Evolutionary conservation across 192 early-diverging fungal genomes (phyloP).

Genomic region (Geranomyces michiganensis): DNA sequence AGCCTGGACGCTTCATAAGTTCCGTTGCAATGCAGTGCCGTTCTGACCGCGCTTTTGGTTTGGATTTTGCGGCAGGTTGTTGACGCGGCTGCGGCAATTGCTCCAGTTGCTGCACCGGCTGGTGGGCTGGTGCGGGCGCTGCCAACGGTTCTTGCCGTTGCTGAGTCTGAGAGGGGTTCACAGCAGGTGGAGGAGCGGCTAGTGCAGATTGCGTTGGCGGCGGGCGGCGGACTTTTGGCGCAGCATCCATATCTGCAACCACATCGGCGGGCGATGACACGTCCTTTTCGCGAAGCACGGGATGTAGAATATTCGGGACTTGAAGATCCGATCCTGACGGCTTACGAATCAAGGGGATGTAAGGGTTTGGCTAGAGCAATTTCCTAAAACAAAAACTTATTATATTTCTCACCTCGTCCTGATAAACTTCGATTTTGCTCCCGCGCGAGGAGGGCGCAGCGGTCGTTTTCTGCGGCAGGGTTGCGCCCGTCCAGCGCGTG

Average conservation of each 20-base stretch:
- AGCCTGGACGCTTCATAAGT: neutral
- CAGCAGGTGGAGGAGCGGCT: neutral
- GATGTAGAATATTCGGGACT: neutral
- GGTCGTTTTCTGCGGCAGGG: conserved; percentile 48
- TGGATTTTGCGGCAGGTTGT: conserved; percentile 4
- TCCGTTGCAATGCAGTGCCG: neutral
- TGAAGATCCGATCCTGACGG: conserved; percentile 23
- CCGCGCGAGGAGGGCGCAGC: neutral
- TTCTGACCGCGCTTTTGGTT: neutral
- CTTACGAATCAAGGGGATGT: too few relatives aligned
- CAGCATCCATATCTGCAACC: neutral
- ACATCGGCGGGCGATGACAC: neutral
- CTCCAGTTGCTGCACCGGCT: neutral
- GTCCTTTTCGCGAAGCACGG: conserved; percentile 20
- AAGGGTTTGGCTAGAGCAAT: neutral
- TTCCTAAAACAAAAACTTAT: neutral
- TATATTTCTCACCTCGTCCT: conserved; percentile 30
- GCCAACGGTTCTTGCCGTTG: neutral
- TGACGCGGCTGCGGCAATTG: neutral
- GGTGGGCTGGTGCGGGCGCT: neutral
- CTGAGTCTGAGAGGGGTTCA: neutral
- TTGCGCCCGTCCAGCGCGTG: conserved; percentile 63
- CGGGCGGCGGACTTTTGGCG: neutral
- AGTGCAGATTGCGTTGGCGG: neutral
- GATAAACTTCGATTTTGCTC: conserved; percentile 12